Evolutionary conservation across 768 basidiomycete genomes (phyloP), one percentile per base, ranked within the genome.

Genomic region (Cystofilobasidium ferigula): DNA sequence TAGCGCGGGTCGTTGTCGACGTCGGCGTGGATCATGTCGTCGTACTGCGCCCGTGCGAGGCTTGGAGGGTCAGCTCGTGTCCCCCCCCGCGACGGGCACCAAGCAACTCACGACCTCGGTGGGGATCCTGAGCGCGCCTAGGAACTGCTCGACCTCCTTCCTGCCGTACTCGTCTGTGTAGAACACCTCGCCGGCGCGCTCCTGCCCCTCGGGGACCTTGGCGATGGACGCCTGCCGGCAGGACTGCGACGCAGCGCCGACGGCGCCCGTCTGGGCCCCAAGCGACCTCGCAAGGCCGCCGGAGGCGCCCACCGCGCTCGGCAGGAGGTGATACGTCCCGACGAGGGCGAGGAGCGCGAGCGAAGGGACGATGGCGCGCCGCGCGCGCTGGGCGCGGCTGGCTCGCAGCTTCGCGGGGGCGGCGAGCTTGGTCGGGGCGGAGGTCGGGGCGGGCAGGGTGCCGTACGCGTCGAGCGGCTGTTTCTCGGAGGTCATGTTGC

Each of bases 131-230:
- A 68, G 28, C 8, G 67, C 67, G 1, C 67, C 67, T 24, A 68
- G 38, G 62, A 68, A 68, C 47, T 56, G 28, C 57, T 68, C 62
- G 61, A 68, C 61, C 67, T 68, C 61, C 12, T 38, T 30, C 47
- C 48, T 47, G 32, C 36, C 62, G 40, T 51, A 68, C 16, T 58
- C 67, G 14, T 35, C 18, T 20, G 26, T 35, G 42, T 28, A 67
- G 34, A 67, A 51, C 38, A 61, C 24, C n/a, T 67, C 65, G 30
- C 58, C 47, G 16, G 60, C 12, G 14, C 24, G 20, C 34, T 35
- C n/a, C 24, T 64, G 32, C 32, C 45, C 45, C 24, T 58, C 24
- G 30, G 43, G 28, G 34, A 64, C 24, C 16, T 20, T 10, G 32
- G 26, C 43, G 14, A 42, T 20, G 8, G 57, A 36, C 1, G 63